Evolutionary conservation across 2,329 filamentous ascomycete species (phyloP).

Genomic region (Gaeumannomyces tritici): DNA sequence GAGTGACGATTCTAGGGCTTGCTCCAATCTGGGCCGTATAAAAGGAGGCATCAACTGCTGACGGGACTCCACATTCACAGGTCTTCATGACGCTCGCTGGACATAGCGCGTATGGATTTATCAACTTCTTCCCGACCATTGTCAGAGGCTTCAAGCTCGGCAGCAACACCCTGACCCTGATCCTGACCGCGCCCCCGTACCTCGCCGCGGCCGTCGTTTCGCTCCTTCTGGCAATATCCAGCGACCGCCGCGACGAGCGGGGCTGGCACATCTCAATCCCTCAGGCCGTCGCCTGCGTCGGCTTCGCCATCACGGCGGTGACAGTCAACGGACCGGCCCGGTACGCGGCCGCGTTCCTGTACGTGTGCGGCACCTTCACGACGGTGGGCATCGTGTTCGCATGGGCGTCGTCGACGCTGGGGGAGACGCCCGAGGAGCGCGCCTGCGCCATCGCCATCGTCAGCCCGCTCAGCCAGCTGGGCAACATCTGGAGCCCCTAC

Average conservation of each 20-base stretch:
- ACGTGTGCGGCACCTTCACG: constrained; percentile 20
- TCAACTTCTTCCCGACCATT: constrained; percentile 16
- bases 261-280: not conserved
- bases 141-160: constrained; percentile 10
- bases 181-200: constrained; percentile 19
- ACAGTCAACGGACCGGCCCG: not conserved
- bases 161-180: constrained; percentile 18
- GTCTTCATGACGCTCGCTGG: constrained; percentile 11
- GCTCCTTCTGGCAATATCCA: constrained; percentile 6
- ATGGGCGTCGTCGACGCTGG: constrained; percentile 23
- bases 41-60: not conserved
- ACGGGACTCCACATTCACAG: not conserved
- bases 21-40: not conserved
- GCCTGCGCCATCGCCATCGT: constrained; percentile 24
- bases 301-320: constrained; percentile 1
- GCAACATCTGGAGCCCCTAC: constrained; percentile 53
- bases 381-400: constrained; percentile 24
- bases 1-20: not conserved
- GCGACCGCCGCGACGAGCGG: not conserved
- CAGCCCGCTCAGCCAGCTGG: constrained; percentile 29
- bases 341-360: constrained; percentile 30
- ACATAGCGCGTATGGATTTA: constrained; percentile 14
- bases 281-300: not conserved
- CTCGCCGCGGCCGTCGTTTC: constrained; percentile 10
- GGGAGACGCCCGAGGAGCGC: constrained; percentile 26